Evolutionary conservation across 2,329 filamentous ascomycete genomes (phyloP).

Genomic region (Aureobasidium sp.): DNA sequence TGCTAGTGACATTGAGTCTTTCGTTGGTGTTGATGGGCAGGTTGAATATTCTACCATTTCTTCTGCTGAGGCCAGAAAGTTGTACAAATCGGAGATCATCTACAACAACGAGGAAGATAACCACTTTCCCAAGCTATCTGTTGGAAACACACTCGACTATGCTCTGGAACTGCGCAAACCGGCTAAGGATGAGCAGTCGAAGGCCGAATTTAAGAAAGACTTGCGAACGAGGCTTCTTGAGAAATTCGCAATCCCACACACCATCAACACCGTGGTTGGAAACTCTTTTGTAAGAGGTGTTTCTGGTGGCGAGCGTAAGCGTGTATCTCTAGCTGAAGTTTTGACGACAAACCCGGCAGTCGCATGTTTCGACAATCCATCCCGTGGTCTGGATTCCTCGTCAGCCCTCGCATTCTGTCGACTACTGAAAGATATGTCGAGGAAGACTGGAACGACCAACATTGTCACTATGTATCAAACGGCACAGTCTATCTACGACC

Average conservation of each 20-base stretch:
- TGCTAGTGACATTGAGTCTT: slow-evolving; percentile 58
- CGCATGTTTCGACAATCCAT: slow-evolving; percentile 52
- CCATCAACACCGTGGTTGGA: slow-evolving; percentile 60
- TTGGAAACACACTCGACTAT: slow-evolving; percentile 63
- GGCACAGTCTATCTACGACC: slow-evolving; percentile 58
- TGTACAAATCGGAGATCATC: slow-evolving; percentile 69
- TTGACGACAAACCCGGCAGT: slow-evolving; percentile 45
- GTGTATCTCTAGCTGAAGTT: slow-evolving; percentile 67
- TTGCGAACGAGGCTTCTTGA: slow-evolving; percentile 75
- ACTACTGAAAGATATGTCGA: slow-evolving; percentile 55
- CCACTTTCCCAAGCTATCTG: slow-evolving; percentile 64
- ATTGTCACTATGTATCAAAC: slow-evolving; percentile 66
- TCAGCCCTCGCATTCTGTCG: slow-evolving; percentile 67
- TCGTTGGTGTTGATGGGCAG: slow-evolving; percentile 59
- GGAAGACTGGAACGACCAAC: slow-evolving; percentile 55
- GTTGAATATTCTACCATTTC: slow-evolving; percentile 45
- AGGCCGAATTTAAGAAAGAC: slow-evolving; percentile 61
- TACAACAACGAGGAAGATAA: slow-evolving; percentile 55
- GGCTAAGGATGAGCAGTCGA: slow-evolving; percentile 63
- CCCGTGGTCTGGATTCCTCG: slow-evolving; percentile 61
- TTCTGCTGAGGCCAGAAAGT: slow-evolving; percentile 74
- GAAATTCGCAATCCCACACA: slow-evolving; percentile 72
- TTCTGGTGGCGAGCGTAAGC: slow-evolving; percentile 64
- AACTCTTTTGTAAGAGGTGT: slow-evolving; percentile 69
- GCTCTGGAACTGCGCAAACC: slow-evolving; percentile 64